Base-by-base conservation (phyloP, 1,284 basidiomycete genomes). In the Cryptococcus sp. region DNA sequence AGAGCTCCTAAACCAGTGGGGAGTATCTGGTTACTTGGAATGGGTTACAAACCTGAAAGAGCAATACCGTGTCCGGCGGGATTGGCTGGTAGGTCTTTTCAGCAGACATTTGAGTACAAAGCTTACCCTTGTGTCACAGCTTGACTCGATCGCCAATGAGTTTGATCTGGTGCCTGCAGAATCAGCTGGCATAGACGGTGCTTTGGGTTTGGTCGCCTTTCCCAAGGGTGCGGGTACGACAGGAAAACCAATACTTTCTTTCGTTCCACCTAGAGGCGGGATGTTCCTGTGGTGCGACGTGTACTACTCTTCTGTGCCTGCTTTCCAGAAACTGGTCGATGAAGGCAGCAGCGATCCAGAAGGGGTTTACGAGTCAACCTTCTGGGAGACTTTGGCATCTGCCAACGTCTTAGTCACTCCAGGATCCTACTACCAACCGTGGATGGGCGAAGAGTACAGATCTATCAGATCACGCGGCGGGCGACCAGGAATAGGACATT, bases 1-100 rank as follows among this genome's bases (percentile, higher is more conserved):
- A 6, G 80, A 85, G 58, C 78, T 89, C 3, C 71, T 91, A 22
- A 81, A 83, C 47, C 71, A 77, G 46, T 91, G 88, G 88, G 82
- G 84, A 22, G 58, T 78, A 20, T 80, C 84, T 7, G 88, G 88
- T 0, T 90, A 86, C 70, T 75, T 88, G 43, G 82, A 87, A 47
- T 91, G 89, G 89, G 77, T 89, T 43, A 82, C 83, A 52, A 84
- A 84, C 77, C 58, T 75, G 50, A 64, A 68, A 50, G 70, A 71
- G 42, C 68, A 68, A 39, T 74, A 74, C 62, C 68, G 67, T 23
- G 68, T 71, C 43, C 67, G 73, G 19, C 62, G 73, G 38, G 71
- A 75, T 63, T 74, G 70, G 69, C 65, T 68, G 66, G 58, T 60
- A 27, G 39, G 58, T 55, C 17, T 5, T 35, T 6, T 17, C 17